These are phyloP conservation scores for Fraxinus velutina DNA, from an alignment of 305 asterid species.

Conservation along the genomic window DNA sequence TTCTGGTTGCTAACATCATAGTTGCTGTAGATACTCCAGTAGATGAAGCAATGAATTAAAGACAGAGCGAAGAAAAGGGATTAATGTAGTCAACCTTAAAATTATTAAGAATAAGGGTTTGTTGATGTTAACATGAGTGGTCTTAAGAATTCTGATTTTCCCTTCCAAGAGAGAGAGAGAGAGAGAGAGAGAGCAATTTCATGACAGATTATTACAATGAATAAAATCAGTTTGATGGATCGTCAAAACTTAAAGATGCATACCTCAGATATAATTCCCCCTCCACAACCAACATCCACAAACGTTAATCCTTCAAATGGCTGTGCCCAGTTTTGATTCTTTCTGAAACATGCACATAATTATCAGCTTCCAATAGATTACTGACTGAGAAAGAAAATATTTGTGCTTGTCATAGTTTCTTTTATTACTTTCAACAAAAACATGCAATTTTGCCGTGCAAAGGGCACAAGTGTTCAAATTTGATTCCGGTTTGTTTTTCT, in stretches of 20 bases:
- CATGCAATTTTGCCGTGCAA: not conserved
- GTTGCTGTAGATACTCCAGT: not conserved
- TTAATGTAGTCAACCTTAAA: not conserved
- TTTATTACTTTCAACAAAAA: conserved; percentile 6
- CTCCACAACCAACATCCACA: conserved; percentile 93
- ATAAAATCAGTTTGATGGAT: conserved; percentile 18
- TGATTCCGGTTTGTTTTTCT: not conserved
- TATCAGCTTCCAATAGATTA: conserved; percentile 27
- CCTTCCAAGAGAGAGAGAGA: not conserved
- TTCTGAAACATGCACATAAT: conserved; percentile 41
- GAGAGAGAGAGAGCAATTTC: conserved; percentile 7
- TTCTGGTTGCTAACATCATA: not conserved
- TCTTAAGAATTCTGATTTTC: not conserved
- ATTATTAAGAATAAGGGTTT: not conserved
- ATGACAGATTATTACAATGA: conserved; percentile 10
- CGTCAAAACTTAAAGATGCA: conserved; percentile 19
- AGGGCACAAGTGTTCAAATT: not conserved
- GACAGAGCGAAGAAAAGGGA: not conserved
- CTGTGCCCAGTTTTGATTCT: conserved; percentile 60
- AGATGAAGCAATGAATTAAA: not conserved
- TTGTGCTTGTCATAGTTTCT: not conserved
- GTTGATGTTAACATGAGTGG: not conserved
- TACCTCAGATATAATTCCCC: conserved; percentile 95
- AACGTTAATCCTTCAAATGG: conserved; percentile 86
- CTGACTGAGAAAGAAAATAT: conserved; percentile 5